These are phyloP conservation scores for Colletotrichum cordylinicola DNA, from an alignment of 2,329 filamentous ascomycete genomes.

Conservation along the genomic window DNA sequence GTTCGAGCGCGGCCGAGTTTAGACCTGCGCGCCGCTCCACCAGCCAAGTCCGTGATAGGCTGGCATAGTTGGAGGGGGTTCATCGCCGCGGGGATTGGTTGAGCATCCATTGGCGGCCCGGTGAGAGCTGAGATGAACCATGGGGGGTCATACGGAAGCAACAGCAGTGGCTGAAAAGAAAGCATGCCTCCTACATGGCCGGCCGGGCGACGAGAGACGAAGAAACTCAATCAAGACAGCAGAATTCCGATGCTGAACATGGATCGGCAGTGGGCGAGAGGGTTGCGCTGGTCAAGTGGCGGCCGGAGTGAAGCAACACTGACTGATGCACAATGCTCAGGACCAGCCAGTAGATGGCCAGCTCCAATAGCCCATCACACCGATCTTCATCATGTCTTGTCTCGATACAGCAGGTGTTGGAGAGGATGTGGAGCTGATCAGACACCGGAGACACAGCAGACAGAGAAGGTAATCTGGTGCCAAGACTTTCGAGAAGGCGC, in stretches of 20 bases:
- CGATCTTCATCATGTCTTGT: neutral
- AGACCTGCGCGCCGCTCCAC: neutral
- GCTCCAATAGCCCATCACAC: neutral
- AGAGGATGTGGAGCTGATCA: neutral
- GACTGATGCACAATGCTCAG: neutral
- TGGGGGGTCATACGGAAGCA: neutral
- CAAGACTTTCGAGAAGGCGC: neutral
- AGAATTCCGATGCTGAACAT: neutral
- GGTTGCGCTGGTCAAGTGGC: neutral
- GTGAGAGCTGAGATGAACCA: conserved; percentile 14
- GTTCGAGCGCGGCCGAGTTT: neutral
- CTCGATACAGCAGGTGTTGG: neutral
- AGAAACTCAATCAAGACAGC: neutral
- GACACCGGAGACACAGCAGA: neutral
- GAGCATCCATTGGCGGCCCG: conserved; percentile 4
- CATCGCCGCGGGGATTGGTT: neutral
- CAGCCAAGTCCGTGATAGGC: neutral
- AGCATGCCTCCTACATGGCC: neutral
- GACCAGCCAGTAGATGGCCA: neutral
- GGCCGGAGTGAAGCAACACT: neutral
- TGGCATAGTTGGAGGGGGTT: neutral
- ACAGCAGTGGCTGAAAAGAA: neutral
- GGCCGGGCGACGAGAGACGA: neutral
- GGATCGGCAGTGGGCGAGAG: neutral
- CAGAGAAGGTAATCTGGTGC: neutral